These are phyloP conservation scores for Starmerella tilneyi DNA, from an alignment of 805 yeast species.

Conservation along the genomic window DNA sequence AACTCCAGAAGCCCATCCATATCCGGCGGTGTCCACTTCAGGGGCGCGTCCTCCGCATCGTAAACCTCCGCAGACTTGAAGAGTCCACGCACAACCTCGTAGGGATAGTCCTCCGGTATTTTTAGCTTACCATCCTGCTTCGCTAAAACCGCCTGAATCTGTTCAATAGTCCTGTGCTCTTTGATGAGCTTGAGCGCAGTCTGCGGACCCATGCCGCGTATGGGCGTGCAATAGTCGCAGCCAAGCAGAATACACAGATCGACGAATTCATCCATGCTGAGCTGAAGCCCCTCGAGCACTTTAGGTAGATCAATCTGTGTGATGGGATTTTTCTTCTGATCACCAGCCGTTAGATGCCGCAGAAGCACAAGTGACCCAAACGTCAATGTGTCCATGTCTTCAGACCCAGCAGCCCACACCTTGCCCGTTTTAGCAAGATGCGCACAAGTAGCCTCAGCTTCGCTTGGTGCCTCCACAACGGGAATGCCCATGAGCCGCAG, in stretches of 20 bases:
- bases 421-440: slow-evolving; percentile 79
- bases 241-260: slow-evolving; percentile 90
- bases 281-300: slow-evolving; percentile 67
- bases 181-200: slow-evolving; percentile 82
- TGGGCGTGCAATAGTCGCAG: slow-evolving; percentile 94
- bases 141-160: slow-evolving; percentile 55
- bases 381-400: slow-evolving; percentile 97
- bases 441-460: slow-evolving; percentile 98
- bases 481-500: slow-evolving; percentile 92
- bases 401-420: slow-evolving; percentile 95
- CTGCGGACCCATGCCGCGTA: slow-evolving; percentile 91
- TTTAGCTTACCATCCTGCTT: slow-evolving; percentile 50
- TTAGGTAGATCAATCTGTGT: slow-evolving; percentile 63
- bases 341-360: slow-evolving; percentile 87
- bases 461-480: slow-evolving; percentile 86
- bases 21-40: slow-evolving; percentile 87
- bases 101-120: slow-evolving; percentile 94
- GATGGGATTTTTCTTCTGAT: slow-evolving; percentile 84
- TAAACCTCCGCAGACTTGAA: slow-evolving; percentile 75
- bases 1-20: slow-evolving; percentile 71
- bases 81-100: slow-evolving; percentile 70
- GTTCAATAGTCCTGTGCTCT: slow-evolving; percentile 74
- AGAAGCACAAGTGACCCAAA: slow-evolving; percentile 75
- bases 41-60: slow-evolving; percentile 47
- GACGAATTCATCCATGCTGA: slow-evolving; percentile 63